Evolutionary conservation across 768 basidiomycete species (phyloP), one percentile per base, ranked within the genome.

Genomic region (Coprinellus aureogranulatus): DNA sequence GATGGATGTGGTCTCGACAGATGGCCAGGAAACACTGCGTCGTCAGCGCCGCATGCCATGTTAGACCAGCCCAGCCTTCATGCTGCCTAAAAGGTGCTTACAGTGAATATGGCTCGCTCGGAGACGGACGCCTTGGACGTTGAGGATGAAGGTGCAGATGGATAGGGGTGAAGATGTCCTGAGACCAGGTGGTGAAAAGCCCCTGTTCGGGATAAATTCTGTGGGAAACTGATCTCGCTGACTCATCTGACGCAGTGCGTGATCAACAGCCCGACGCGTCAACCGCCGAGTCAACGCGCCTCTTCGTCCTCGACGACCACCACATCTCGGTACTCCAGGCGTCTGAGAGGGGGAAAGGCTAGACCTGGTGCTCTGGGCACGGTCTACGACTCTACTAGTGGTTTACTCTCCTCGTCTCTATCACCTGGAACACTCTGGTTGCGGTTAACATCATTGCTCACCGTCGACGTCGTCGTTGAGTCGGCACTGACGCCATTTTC

Each of bases 131-230:
- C 18, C 2, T 27, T 45, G 27, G 41, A 1, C 10, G 54, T 25
- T 31, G 53, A 10, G 26, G 42, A 55, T 26, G 34, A 40, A 47
- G 27, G n/a, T 25, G 20, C 5, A 55, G 34, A 40, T 4, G 45
- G 54, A 55, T 47, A 55, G 54, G 54, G 54, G 54, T 55, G 54
- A 40, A 31, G 18, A 46, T 31, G 54, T 55, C 45, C 54, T 48
- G 39, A 47, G 44, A n/a, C 27, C 26, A 55, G n/a, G 54, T 42
- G 46, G 46, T 45, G 42, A 55, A 47, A 55, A 55, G 54, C 54
- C 54, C 54, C 54, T 55, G 54, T 53, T 53, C 51, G 22, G 48
- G 16, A 34, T 23, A 20, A 30, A 46, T 37, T 18, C 28, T 28
- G 48, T 49, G 48, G 10, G 48, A 49, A 31, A 18, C 8, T 27